Conservation (phyloP, 2,329 filamentous ascomycete genomes). For the Diaporthe aspalathi region DNA sequence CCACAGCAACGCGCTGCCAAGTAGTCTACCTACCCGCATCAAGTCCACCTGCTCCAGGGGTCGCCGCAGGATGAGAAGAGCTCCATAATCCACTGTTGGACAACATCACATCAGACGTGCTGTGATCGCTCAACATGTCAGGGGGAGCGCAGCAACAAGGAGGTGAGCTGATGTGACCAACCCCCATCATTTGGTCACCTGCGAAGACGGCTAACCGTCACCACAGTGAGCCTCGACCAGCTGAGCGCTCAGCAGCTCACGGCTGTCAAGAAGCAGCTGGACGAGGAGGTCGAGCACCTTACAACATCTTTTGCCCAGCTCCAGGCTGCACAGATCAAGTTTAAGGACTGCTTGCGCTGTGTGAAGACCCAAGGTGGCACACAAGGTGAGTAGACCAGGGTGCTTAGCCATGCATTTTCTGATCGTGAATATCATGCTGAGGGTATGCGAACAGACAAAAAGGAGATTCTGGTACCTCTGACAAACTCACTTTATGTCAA, state of each 20-base stretch:
- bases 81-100: constrained; percentile 18
- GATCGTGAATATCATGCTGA: not conserved
- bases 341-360: constrained; percentile 86
- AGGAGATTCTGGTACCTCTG: constrained; percentile 86
- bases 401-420: constrained; percentile 38
- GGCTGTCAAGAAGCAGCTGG: constrained; percentile 94
- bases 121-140: constrained; percentile 38
- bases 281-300: constrained; percentile 95
- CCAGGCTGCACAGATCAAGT: constrained; percentile 89
- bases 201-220: not conserved
- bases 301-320: constrained; percentile 91
- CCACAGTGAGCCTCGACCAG: constrained; percentile 72
- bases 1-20: not conserved
- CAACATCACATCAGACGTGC: constrained; percentile 16
- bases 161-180: constrained; percentile 5
- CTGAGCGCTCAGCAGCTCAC: constrained; percentile 88
- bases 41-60: constrained; percentile 12
- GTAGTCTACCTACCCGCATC: not conserved
- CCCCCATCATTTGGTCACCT: not conserved
- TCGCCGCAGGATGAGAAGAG: constrained; percentile 10
- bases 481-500: constrained; percentile 96
- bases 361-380: constrained; percentile 62
- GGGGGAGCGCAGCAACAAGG: constrained; percentile 39
- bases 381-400: constrained; percentile 43
- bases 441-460: constrained; percentile 47